Conservation (phyloP, 2,329 filamentous ascomycete genomes). For the Curvularia lunata region DNA sequence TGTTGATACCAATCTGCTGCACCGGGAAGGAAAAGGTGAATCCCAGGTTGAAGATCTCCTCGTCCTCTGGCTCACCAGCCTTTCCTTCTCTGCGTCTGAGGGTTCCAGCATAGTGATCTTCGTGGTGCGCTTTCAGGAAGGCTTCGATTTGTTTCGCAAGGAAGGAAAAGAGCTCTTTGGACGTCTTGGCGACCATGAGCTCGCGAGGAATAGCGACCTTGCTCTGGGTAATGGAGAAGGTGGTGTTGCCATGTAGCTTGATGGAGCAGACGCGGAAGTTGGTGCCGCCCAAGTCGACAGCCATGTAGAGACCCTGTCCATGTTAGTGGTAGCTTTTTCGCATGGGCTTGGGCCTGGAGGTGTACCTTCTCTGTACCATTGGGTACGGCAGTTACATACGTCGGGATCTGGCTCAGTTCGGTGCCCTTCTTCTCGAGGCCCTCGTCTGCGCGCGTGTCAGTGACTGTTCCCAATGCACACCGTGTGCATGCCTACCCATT, state of each 20-base stretch:
- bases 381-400: slow-evolving; percentile 93
- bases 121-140: slow-evolving; percentile 87
- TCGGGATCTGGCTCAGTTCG: slow-evolving; percentile 93
- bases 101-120: slow-evolving; percentile 80
- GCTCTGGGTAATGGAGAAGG: slow-evolving; percentile 89
- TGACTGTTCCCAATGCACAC: slow-evolving; percentile 1
- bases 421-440: slow-evolving; percentile 79
- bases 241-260: slow-evolving; percentile 89
- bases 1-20: slow-evolving; percentile 92
- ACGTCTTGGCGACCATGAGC: slow-evolving; percentile 87
- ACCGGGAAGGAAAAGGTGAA: slow-evolving; percentile 99
- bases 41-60: slow-evolving; percentile 89
- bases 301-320: slow-evolving; percentile 84
- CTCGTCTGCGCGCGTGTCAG: slow-evolving; percentile 65
- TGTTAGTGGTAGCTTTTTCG: neutral
- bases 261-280: slow-evolving; percentile 99
- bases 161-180: slow-evolving; percentile 88
- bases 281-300: slow-evolving; percentile 96
- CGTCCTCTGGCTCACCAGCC: slow-evolving; percentile 64
- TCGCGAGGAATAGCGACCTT: slow-evolving; percentile 90
- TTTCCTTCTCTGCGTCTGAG: slow-evolving; percentile 68
- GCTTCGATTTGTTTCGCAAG: slow-evolving; percentile 88
- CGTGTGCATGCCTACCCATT: slow-evolving; percentile 64
- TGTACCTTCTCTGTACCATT: slow-evolving; percentile 95
- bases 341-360: slow-evolving; percentile 63